Base-by-base conservation (phyloP, 768 basidiomycete genomes). In the Serendipita sp. region DNA sequence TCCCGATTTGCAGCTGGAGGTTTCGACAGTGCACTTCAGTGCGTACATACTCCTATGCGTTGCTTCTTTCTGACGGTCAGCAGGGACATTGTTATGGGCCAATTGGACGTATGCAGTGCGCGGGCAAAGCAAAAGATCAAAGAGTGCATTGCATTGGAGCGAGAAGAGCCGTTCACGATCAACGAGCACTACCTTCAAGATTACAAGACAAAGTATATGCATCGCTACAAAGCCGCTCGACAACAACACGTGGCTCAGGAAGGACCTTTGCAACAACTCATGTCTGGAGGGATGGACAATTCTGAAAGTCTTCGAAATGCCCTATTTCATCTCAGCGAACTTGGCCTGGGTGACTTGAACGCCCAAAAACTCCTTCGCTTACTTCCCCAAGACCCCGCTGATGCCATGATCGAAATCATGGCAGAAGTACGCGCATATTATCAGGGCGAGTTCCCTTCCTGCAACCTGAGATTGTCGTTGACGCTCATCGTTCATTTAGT, bases 351-450 rank as follows among this genome's bases (percentile, higher is more conserved):
- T 0, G 75, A 72, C 2, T 67, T 76, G 26, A 71, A 74, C 42
- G 69, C 75, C 0, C 70, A 71, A 2, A 80, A 83, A 61, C 65
- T 86, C 0, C 66, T 76, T 0, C 81, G 76, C 66, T 66, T 86
- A 0, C 73, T 83, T 2, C 77, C 79, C 0, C 63, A 74, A 0
- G 83, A 85, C 64, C 20, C 20, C 9, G 45, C 45, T 20, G 53
- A 58, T n/a, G 76, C 78, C 0, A 82, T 82, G 0, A 66, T 88
- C 17, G 66, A 71, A 2, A 84, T 88, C 66, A 87, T 88, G 84
- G 83, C 84, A 0, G 78, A 82, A 62, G 83, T 86, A 1, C 76
- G 84, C 3, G 85, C 82, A 0, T 87, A 88, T 66, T 88, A 87
- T 70, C 84, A 87, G 76, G 86, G 87, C 85, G 28, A 2, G 45